These are phyloP conservation scores for Breviolum minutum DNA, from an alignment of 73 alveolate species.

Conservation along the genomic window DNA sequence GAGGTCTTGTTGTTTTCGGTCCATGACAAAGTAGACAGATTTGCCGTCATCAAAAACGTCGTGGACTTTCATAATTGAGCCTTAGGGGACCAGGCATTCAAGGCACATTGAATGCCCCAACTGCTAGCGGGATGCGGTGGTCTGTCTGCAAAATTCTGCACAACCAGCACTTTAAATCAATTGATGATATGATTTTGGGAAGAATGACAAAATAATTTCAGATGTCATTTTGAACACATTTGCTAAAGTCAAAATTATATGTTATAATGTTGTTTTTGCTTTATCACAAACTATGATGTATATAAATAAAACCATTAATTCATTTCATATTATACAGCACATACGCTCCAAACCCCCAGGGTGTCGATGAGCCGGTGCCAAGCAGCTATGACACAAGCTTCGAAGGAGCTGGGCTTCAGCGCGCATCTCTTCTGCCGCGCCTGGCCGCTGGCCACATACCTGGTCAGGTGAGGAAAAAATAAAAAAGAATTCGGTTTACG, in stretches of 20 bases:
- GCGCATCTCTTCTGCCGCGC: slow-evolving; percentile 70
- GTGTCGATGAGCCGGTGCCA: neutral
- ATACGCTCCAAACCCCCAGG: too few species aligned
- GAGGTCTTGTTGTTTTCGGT: slow-evolving; percentile 76
- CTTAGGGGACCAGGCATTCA: neutral
- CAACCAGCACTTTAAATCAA: too few species aligned
- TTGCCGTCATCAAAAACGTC: slow-evolving; percentile 83
- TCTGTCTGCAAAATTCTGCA: too few species aligned
- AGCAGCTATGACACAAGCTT: slow-evolving; percentile 56
- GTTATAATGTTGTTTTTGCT: too few species aligned
- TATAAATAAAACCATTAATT: too few species aligned
- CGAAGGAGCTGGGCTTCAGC: slow-evolving; percentile 59
- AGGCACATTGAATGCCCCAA: neutral
- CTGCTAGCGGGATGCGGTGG: neutral
- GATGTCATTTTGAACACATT: too few species aligned
- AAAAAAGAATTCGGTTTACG: neutral
- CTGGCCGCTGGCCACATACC: slow-evolving; percentile 66
- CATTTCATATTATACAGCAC: neutral
- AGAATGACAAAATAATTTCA: too few species aligned
- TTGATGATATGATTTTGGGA: too few species aligned
- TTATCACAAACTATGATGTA: too few species aligned
- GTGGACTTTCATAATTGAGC: slow-evolving; percentile 57
- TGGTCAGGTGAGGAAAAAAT: neutral
- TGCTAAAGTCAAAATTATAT: too few species aligned
- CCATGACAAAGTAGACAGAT: slow-evolving; percentile 90